These are phyloP conservation scores for Erodium trifolium DNA, from an alignment of 441 rosid genomes.

Conservation along the genomic window DNA sequence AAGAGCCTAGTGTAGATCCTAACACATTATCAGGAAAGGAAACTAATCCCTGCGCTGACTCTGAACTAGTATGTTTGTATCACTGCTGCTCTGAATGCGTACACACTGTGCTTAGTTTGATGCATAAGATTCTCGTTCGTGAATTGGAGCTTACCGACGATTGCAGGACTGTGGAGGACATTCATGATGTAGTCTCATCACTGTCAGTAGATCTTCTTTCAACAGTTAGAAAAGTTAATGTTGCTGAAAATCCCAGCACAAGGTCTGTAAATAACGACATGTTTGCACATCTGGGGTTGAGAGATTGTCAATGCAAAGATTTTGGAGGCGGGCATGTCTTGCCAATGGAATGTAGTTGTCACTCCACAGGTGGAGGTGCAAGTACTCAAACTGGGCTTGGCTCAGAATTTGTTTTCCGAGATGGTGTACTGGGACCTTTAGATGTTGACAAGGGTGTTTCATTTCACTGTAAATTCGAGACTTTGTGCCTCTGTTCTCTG, in stretches of 20 bases:
- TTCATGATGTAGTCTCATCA: constrained; percentile 65
- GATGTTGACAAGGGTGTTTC: constrained; percentile 23
- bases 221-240: constrained; percentile 40
- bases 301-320: constrained; percentile 39
- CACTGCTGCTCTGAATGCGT: constrained; percentile 64
- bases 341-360: constrained; percentile 52
- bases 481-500: constrained; percentile 58
- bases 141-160: constrained; percentile 32
- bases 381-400: constrained; percentile 27
- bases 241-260: constrained; percentile 22
- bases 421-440: constrained; percentile 58
- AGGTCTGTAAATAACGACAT: constrained; percentile 21
- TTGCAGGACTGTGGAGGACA: constrained; percentile 42
- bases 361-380: constrained; percentile 26
- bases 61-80: constrained; percentile 45
- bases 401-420: constrained; percentile 49
- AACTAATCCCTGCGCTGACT: constrained; percentile 24
- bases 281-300: constrained; percentile 22
- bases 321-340: constrained; percentile 21
- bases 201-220: constrained; percentile 63
- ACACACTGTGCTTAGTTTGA: constrained; percentile 35
- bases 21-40: constrained; percentile 22
- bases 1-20: constrained; percentile 15
- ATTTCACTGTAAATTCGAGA: constrained; percentile 48
- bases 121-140: constrained; percentile 42